A percentile compares a stretch with the other conserved stretches of the same genome.
phyloP scores from a whole-genome alignment of 2,329 filamentous ascomycete genomes.

The Emergomyces orientalis region DNA sequence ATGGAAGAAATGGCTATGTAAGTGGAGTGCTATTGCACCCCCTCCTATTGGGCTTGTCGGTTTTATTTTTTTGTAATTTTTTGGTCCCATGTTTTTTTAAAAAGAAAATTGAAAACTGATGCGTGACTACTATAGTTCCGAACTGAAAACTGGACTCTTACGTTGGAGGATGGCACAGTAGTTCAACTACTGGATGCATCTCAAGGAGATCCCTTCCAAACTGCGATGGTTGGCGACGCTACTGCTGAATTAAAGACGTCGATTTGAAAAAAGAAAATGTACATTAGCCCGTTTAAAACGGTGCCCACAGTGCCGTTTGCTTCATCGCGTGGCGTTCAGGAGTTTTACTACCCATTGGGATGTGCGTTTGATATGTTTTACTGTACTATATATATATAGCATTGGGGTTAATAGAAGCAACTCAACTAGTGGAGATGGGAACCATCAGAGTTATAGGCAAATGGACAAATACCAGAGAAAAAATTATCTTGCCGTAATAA shows the following conservation, averaged over 20 bases:
- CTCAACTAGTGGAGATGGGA: background rate
- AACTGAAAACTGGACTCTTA: constrained; percentile 83
- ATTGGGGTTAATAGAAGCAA: constrained; percentile 2
- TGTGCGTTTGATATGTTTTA: background rate
- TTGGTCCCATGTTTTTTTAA: constrained; percentile 9
- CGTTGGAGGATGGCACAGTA: constrained; percentile 54
- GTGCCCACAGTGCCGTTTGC: background rate
- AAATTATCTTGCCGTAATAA: too few species aligned
- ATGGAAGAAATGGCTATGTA: constrained; percentile 51
- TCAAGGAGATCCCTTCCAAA: constrained; percentile 58
- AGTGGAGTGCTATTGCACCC: constrained; percentile 24
- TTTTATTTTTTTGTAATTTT: background rate
- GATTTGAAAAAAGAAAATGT: constrained; percentile 1
- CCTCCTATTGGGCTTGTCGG: background rate
- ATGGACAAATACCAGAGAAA: background rate
- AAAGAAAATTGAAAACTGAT: constrained; percentile 5
- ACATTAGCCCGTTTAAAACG: background rate
- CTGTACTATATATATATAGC: constrained; percentile 2
- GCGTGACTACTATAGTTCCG: constrained; percentile 51
- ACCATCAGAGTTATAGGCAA: background rate
- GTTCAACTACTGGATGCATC: constrained; percentile 69
- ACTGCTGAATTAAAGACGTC: background rate
- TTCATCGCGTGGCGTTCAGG: constrained; percentile 7
- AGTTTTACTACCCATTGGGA: background rate
- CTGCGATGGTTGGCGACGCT: constrained; percentile 33